Base-by-base conservation (phyloP, 2,329 filamentous ascomycete genomes). In the Pseudomassariella vexata region DNA sequence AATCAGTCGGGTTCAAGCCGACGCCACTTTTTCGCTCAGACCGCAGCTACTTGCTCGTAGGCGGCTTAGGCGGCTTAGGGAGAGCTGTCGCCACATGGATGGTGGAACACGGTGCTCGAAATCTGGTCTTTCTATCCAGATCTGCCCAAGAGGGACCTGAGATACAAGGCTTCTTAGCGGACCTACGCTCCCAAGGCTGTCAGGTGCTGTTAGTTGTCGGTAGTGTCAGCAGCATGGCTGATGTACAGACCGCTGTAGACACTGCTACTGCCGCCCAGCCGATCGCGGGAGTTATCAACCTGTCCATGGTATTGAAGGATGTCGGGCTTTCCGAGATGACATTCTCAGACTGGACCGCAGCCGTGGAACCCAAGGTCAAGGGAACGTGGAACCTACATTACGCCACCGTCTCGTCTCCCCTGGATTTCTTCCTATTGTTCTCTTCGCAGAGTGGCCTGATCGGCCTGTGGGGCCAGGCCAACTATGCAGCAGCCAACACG, bases 381-480 rank as follows among this genome's bases (percentile, higher is more conserved):
- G 65, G 63, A 5, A 62, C 61, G 5, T 59, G 53, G 56, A 69
- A 70, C 32, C 46, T 69, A 5, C 59, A 68, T 39, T 30, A 53
- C 5, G 17, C 32, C 11, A 23, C 42, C 10, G 24, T 28, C 6
- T 10, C 22, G 5, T 17, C 18, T 6, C 32, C 39, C 2, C 37
- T 56, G 6, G 53, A 57, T 34, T 52, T 57, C 39, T 57, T 58
- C 37, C 34, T 56, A 27, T 31, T 52, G 29, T 42, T 49, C 17
- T 45, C 46, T 3, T 50, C 45, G 5, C 27, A 45, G 11, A 39
- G 41, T 5, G 43, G 39, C 6, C 29, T 49, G 9, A 28, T 48
- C 3, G 54, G 48, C 1, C 37, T 37, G 10, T 26, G 39, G 3
- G 39, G 37, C 2, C 55, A 59, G 27, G 40, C 40, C 22, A 53